Conservation (phyloP, 305 asterid species). For the Solanum hybrid region DNA sequence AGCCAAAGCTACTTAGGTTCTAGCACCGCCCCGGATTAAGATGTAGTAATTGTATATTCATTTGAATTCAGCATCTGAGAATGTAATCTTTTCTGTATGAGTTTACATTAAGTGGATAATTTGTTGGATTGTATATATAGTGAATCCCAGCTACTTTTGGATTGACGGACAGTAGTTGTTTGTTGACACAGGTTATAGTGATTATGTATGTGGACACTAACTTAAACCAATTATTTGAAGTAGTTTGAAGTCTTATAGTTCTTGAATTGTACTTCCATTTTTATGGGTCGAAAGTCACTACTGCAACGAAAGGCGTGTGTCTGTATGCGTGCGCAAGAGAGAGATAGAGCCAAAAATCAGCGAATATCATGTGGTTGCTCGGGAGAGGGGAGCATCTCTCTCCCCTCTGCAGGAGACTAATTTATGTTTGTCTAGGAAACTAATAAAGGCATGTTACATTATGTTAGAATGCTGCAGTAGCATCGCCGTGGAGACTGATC, state of each 20-base stretch:
- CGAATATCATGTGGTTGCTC: background rate
- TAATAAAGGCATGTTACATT: background rate
- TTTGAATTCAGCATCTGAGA: background rate
- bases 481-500: background rate
- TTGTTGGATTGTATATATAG: background rate
- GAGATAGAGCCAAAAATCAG: constrained; percentile 4
- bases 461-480: constrained; percentile 1
- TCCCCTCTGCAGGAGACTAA: background rate
- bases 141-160: background rate
- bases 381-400: background rate
- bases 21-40: background rate
- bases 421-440: background rate
- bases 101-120: background rate
- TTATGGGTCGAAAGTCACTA: background rate
- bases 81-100: background rate
- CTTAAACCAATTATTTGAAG: background rate
- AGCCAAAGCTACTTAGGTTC: background rate
- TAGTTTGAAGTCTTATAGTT: background rate
- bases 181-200: background rate
- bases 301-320: background rate
- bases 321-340: background rate
- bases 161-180: background rate
- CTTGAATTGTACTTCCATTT: background rate
- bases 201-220: background rate
- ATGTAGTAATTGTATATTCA: background rate